Evolutionary conservation across 1,284 basidiomycete genomes (phyloP), one percentile per base, ranked within the genome.

Genomic region (Xerocomus amazonicus): DNA sequence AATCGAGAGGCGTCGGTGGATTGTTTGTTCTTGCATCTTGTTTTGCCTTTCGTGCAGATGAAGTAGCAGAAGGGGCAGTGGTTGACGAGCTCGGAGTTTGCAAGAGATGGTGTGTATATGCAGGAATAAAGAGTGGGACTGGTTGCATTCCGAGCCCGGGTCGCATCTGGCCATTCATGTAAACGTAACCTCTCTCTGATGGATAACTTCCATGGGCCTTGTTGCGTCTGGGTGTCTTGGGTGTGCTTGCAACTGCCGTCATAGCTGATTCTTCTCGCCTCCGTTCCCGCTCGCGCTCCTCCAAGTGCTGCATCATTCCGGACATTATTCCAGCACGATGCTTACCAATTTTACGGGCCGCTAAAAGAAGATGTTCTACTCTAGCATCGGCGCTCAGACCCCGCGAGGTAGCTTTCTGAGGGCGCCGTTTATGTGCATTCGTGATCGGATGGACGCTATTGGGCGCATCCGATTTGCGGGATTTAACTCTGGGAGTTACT

Each of bases 341-440:
- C 40, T 69, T 71, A 9, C 77, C 78, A 0, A 79, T 60, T 48
- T 60, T 76, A 33, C 75, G 69, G n/a, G 76, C 75, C 3, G 78
- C 78, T 16, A 74, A 60, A 9, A 79, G 62, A 16, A 80, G 61
- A 52, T 75, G 76, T 52, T 79, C 77, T 10, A 69, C 67, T 23
- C 75, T 71, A 7, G 78, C 77, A 49, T 79, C 78, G 3, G 73
- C 63, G 29, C 73, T 67, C 2, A 72, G 43, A 10, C 57, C 53
- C 17, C 55, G 61, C 3, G 50, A 53, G 8, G 29, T 10, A 6
- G 43, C 39, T 39, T 65, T 70, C 17, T 63, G 59, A 38, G 55
- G 50, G 17, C 62, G 63, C 5, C 61, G 63, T 52, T 55, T 69
- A 16, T 54, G 54, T 19, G 34, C n/a, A 31, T 48, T 57, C 3